Base-by-base conservation (phyloP, 768 basidiomycete genomes). In the Fibroporia radiculosa region DNA sequence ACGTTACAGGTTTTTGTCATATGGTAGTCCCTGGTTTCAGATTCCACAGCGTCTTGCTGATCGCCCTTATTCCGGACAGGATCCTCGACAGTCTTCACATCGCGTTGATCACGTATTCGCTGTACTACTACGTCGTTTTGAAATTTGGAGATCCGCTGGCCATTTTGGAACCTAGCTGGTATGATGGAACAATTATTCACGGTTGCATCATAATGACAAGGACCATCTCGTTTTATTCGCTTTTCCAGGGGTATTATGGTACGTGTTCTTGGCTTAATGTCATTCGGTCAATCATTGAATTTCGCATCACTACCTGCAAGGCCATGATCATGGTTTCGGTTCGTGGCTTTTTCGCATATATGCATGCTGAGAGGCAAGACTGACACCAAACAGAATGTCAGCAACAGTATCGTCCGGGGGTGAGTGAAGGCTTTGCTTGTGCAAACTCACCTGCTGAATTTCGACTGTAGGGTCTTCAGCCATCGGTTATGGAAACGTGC, bases 401-500 rank as follows among this genome's bases (percentile, higher is more conserved):
- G 53, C 37, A 54, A 54, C 40, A 29, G 36, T 33, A 40, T 54
- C 11, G 53, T 54, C 6, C 44, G 53, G 26, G 53, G 44, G 53
- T 54, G 23, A 23, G 47, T 40, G 25, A 26, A 3, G 13, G 16
- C 7, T 4, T 29, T 23, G 19, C n/a, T n/a, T n/a, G n/a, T n/a
- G n/a, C n/a, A n/a, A n/a, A n/a, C n/a, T 2, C 24, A 1, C 16
- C 26, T 20, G 26, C 26, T 14, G 19, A n/a, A 16, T 7, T 20
- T 8, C 37, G n/a, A n/a, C n/a, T n/a, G n/a, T n/a, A 50, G 49
- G 4, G 44, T 54, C 25, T 54, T 50, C 45, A 42, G 42, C 4
- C 44, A 46, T 20, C 47, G 53, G 3, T 32, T 51, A 10, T 54
- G 47, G 41, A 48, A 34, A 37, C 28, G 53, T 54, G 39, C 6